Conservation (phyloP, 2,329 filamentous ascomycete genomes). For the Beauveria varroae region DNA sequence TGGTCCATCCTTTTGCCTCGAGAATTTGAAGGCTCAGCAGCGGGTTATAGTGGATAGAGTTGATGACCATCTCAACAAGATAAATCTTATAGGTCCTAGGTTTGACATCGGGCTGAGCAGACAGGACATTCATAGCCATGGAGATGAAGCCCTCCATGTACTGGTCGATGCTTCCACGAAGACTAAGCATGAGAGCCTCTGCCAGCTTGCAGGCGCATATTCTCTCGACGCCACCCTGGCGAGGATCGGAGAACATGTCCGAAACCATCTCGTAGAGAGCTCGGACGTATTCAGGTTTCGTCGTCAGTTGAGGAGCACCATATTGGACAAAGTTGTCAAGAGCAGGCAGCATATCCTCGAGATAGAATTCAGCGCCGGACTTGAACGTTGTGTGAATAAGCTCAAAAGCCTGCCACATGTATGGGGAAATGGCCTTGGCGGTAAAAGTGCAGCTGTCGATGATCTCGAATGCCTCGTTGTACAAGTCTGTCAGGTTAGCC, state of each 20-base stretch:
- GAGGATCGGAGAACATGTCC: conserved; percentile 87
- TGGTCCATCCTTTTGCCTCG: conserved; percentile 91
- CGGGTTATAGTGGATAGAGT: conserved; percentile 96
- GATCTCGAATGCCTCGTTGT: conserved; percentile 98
- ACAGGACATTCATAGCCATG: conserved; percentile 79
- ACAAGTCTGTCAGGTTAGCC: conserved; percentile 59
- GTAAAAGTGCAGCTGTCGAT: conserved; percentile 99
- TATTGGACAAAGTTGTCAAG: conserved; percentile 98
- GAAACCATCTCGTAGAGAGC: conserved; percentile 91
- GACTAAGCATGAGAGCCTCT: conserved; percentile 93
- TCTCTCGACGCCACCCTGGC: conserved; percentile 86
- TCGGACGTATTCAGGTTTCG: conserved; percentile 79
- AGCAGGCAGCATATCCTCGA: conserved; percentile 97
- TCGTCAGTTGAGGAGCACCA: conserved; percentile 68
- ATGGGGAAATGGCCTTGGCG: conserved; percentile 87
- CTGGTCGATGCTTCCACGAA: conserved; percentile 80
- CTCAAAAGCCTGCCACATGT: conserved; percentile 98
- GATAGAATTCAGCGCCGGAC: conserved; percentile 89
- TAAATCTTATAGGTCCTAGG: conserved; percentile 93
- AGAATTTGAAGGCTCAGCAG: conserved; percentile 75
- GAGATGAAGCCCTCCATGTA: conserved; percentile 83
- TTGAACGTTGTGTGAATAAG: conserved; percentile 96
- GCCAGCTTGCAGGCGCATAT: conserved; percentile 97
- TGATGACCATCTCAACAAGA: conserved; percentile 98
- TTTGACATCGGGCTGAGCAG: conserved; percentile 61